These are phyloP conservation scores for Fusarium anthophilum DNA, from an alignment of 2,329 filamentous ascomycete genomes.

Conservation along the genomic window DNA sequence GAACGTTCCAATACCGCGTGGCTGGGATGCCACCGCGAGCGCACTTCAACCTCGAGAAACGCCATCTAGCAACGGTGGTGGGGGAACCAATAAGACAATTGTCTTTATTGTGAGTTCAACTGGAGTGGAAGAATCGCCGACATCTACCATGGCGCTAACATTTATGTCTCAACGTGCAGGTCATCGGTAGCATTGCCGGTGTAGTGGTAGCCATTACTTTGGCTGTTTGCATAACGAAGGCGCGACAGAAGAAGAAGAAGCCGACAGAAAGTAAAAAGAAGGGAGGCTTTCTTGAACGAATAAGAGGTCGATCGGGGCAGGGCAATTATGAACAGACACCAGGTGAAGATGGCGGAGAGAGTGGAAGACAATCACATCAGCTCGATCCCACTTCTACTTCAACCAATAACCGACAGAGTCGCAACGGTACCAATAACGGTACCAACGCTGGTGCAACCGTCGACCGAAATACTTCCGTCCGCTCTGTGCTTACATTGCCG, in stretches of 20 bases:
- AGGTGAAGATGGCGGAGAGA: conserved; percentile 42
- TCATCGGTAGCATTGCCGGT: conserved; percentile 30
- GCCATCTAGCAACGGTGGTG: neutral
- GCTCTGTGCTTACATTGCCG: conserved; percentile 94
- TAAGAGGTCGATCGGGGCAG: conserved; percentile 21
- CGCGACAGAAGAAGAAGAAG: conserved; percentile 15
- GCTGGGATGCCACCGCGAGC: conserved; percentile 27
- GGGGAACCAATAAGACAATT: conserved; percentile 23
- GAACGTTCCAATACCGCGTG: conserved; percentile 31
- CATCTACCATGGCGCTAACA: neutral
- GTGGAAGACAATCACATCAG: conserved; percentile 37
- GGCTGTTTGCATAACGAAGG: conserved; percentile 33
- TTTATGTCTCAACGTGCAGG: conserved; percentile 10
- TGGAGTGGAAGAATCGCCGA: neutral
- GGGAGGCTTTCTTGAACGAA: conserved; percentile 32
- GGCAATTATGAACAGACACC: conserved; percentile 46
- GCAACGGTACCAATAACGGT: conserved; percentile 16
- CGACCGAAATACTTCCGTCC: conserved; percentile 84
- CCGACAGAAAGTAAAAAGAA: conserved; percentile 28
- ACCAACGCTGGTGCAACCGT: conserved; percentile 57
- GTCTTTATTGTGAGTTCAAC: conserved; percentile 39
- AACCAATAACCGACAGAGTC: conserved; percentile 21
- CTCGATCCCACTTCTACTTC: conserved; percentile 37
- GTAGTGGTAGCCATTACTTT: conserved; percentile 18
- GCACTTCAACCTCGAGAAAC: conserved; percentile 14